Base-by-base conservation (phyloP, 2,329 filamentous ascomycete genomes). In the Truncatella angustata region DNA sequence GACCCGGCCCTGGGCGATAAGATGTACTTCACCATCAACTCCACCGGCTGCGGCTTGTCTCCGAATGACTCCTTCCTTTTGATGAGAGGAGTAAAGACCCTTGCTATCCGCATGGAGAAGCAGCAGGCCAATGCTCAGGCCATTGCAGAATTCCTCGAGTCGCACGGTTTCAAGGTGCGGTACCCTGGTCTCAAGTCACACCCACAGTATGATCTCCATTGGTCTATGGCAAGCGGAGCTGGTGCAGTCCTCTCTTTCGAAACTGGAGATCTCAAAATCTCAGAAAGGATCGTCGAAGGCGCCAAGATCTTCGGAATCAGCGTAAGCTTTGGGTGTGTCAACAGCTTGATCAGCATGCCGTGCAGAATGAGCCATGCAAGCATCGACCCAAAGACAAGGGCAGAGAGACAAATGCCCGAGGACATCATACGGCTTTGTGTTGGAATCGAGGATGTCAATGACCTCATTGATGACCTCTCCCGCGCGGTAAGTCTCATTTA, bases 311-410 rank as follows among this genome's bases (percentile, higher is more conserved):
- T 91, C 86, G 91, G 89, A 30, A 99, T 99, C 62, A 95, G 90
- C 59, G 94, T 99, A 54, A 96, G 91, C 66, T 99, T 99, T 68
- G 94, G 94, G 44, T 97, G 94, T 69, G 94, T 99, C 59, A 99
- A 99, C 76, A 96, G 90, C 68, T 76, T 99, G 69, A 99, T 99
- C 72, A 97, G 92, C 75, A 97, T 99, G 93, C 93, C 94, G 7
- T 99, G 94, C 74, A 91, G 93, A 65, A 99, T 99, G 95, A 97
- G 93, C 73, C 94, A 99, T 72, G 94, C 94, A 35, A 96, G 91
- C 67, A 99, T 99, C 65, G 94, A 97, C 67, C 90, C 91, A 54
- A 96, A 96, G 76, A 97, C 92, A 49, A 80, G 94, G 60, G 79
- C 84, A 63, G 91, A 96, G 73, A 82, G 92, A 58, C 87, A 93